Conservation (phyloP, 2,329 filamentous ascomycete species). For the Cryphonectria parasitica region DNA sequence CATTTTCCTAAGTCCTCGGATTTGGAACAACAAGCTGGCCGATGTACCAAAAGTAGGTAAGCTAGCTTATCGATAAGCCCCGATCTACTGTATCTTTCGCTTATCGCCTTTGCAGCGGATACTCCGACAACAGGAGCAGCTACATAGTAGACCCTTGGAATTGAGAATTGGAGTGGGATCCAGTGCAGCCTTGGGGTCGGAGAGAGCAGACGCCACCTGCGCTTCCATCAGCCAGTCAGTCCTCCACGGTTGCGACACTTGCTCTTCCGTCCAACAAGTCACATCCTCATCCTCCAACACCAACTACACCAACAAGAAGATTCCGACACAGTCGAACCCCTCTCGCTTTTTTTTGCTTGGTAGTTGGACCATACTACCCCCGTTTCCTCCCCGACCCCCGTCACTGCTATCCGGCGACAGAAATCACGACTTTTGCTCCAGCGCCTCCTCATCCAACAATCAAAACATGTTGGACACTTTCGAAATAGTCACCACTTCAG, state of each 20-base stretch:
- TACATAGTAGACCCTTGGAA: not conserved
- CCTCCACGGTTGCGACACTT: not conserved
- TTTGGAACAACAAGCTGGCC: conserved; percentile 12
- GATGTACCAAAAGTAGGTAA: not conserved
- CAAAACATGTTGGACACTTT: conserved; percentile 89
- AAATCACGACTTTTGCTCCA: not conserved
- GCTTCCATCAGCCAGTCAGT: not conserved
- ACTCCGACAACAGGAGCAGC: conserved; percentile 15
- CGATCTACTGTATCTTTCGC: not conserved
- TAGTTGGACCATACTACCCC: not conserved
- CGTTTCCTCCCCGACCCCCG: no score
- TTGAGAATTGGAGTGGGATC: not conserved
- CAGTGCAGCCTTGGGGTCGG: no score
- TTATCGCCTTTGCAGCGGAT: not conserved
- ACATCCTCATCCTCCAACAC: not conserved
- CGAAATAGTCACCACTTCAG: conserved; percentile 93
- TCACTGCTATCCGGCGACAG: not conserved
- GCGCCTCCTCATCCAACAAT: not conserved
- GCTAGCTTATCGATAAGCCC: conserved; percentile 9
- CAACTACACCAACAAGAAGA: not conserved
- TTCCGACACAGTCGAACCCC: not conserved
- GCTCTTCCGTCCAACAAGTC: not conserved
- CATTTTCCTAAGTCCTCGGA: conserved; percentile 11
- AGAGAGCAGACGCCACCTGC: not conserved
- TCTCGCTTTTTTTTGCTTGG: not conserved